Evolutionary conservation across 1,284 basidiomycete species (phyloP).

Genomic region (Paramarasmius palmivorus): DNA sequence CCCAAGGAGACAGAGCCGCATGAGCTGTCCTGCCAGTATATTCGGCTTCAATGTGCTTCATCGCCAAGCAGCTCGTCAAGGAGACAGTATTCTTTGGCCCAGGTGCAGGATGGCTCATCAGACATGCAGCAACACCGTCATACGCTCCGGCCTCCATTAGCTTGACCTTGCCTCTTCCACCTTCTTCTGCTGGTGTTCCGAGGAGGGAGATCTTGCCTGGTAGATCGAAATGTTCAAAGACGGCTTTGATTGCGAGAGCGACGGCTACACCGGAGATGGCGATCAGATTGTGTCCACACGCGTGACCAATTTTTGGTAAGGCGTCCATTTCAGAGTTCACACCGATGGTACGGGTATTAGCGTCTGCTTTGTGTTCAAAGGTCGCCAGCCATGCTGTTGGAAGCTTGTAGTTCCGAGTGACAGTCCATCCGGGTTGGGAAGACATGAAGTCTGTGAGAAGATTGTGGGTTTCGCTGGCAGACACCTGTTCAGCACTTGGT

Average conservation of each 20-base stretch:
- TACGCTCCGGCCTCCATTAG: constrained; percentile 68
- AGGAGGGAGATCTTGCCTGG: constrained; percentile 69
- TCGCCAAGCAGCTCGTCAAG: constrained; percentile 52
- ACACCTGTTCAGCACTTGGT: constrained; percentile 5
- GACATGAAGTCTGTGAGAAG: constrained; percentile 56
- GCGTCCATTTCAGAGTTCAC: constrained; percentile 67
- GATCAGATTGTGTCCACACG: constrained; percentile 81
- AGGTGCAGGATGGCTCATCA: constrained; percentile 71
- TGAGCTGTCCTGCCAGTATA: constrained; percentile 61
- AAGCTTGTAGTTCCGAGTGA: constrained; percentile 56
- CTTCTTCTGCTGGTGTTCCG: constrained; percentile 82
- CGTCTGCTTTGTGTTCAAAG: constrained; percentile 48
- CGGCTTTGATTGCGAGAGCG: constrained; percentile 57
- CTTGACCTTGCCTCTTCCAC: constrained; percentile 66
- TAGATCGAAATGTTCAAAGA: constrained; percentile 58
- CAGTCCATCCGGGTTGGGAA: constrained; percentile 53
- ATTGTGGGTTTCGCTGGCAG: constrained; percentile 51
- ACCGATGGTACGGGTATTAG: constrained; percentile 56
- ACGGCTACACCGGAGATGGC: constrained; percentile 73
- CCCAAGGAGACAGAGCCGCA: constrained; percentile 50
- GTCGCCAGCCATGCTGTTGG: constrained; percentile 74
- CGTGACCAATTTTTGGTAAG: constrained; percentile 66
- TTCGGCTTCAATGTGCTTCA: constrained; percentile 50
- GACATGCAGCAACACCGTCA: constrained; percentile 62
- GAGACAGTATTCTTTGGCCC: constrained; percentile 57